Evolutionary conservation across 768 basidiomycete genomes (phyloP), one percentile per base, ranked within the genome.

Genomic region (Phylloporus sp.): DNA sequence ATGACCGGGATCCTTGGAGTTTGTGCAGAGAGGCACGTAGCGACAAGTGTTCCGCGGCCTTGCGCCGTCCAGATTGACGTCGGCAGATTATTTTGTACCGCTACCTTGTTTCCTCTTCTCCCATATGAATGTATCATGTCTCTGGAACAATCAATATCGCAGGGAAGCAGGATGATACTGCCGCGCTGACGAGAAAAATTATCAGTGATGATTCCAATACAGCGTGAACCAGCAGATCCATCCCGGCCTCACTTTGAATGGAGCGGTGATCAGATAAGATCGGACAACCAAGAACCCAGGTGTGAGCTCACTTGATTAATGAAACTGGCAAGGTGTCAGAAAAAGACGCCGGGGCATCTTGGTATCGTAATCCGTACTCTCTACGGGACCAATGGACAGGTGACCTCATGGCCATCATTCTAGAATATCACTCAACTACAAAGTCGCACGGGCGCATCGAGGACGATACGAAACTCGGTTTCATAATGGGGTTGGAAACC

Each of bases 181-280:
- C n/a, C n/a, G n/a, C n/a, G n/a, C n/a, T n/a, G n/a, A n/a, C n/a
- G n/a, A n/a, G n/a, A n/a, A n/a, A n/a, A n/a, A n/a, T n/a, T n/a
- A n/a, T 87, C 74, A 3, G 65, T 65, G 38, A 77, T 79, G 1
- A 76, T 71, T n/a, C 90, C 89, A 92, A 18, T 85, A 85, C 2
- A 82, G 50, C 46, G 84, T 61, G 14, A 85, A 65, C 46, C 81
- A 79, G 66, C 82, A 92, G 0, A 86, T 87, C 89, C 88, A 91
- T 49, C 84, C 86, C 85, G 86, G 37, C 74, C 2, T 74, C 50
- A 53, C 82, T 69, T 77, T 86, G 38, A 33, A 35, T 1, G 28
- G 3, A 27, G 21, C 2, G 10, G n/a, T 17, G 33, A 23, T 44
- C 18, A 14, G 42, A 39, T 54, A 35, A 53, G 42, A 38, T 43